These are phyloP conservation scores for Mimosa bimucronata DNA, from an alignment of 306 rosid species.

Conservation along the genomic window DNA sequence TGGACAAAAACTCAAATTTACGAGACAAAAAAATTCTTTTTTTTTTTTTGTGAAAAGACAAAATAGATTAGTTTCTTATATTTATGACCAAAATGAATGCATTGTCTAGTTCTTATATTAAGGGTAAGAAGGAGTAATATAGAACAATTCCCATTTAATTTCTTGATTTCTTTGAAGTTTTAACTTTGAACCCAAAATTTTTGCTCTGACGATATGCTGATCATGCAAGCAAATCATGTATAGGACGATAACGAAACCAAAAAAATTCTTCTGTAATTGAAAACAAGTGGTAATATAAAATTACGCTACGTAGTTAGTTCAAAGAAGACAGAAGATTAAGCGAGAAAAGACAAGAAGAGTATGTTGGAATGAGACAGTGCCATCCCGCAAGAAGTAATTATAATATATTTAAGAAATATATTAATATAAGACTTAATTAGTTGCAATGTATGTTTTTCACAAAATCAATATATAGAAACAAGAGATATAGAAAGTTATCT, in stretches of 20 bases:
- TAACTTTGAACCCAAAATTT: background rate
- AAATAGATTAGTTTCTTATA: too few species aligned
- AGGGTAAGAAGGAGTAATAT: too few species aligned
- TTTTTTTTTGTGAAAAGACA: too few species aligned
- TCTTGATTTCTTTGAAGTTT: background rate
- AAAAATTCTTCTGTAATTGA: too few species aligned
- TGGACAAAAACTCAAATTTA: too few species aligned
- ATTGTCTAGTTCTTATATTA: too few species aligned
- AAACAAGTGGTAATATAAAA: too few species aligned
- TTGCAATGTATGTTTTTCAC: conserved; percentile 12
- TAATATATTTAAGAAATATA: conserved; percentile 4
- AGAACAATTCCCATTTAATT: background rate
- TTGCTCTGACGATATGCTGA: conserved; percentile 23
- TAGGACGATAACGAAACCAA: too few species aligned
- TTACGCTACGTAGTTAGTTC: background rate
- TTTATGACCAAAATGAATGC: too few species aligned
- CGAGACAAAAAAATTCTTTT: too few species aligned
- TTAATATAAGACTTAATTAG: background rate
- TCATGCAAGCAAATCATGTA: too few species aligned
- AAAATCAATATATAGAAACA: conserved; percentile 27
- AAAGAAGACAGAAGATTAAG: background rate
- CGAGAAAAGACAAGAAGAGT: conserved; percentile 1
- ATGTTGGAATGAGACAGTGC: conserved; percentile 37
- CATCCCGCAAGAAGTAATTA: conserved; percentile 34
- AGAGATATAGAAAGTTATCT: conserved; percentile 14